Conservation (phyloP, 176 grass and related monocot genomes). For the Rhynchospora pubera region DNA sequence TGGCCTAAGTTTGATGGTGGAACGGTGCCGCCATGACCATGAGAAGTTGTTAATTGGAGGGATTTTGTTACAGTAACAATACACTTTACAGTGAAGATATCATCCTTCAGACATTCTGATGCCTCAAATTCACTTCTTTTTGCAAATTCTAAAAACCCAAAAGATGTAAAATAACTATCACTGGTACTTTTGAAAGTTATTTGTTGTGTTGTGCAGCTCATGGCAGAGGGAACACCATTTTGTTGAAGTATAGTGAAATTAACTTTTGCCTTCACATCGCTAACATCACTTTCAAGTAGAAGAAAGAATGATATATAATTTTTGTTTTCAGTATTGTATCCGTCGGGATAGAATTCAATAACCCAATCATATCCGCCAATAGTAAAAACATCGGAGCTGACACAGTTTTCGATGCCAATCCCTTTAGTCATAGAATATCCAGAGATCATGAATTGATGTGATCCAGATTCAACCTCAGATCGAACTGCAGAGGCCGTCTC, state of each 20-base stretch:
- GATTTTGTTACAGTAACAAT: background rate
- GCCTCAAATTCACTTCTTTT: background rate
- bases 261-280: background rate
- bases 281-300: background rate
- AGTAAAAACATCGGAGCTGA: background rate
- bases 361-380: background rate
- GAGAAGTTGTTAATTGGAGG: no score
- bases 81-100: background rate
- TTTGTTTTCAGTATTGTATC: background rate
- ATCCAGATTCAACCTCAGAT: background rate
- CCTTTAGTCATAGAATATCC: background rate
- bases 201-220: background rate
- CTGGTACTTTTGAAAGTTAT: background rate
- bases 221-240: background rate
- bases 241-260: background rate
- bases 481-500: background rate
- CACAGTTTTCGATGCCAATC: background rate
- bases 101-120: background rate
- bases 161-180: background rate
- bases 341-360: background rate
- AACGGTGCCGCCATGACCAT: no score
- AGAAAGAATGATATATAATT: background rate
- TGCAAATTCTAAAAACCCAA: background rate
- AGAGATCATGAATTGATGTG: background rate
- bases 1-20: no score